Evolutionary conservation across 164 flowering plant species (phyloP).

Genomic region (grape (Vitis vinifera)): DNA sequence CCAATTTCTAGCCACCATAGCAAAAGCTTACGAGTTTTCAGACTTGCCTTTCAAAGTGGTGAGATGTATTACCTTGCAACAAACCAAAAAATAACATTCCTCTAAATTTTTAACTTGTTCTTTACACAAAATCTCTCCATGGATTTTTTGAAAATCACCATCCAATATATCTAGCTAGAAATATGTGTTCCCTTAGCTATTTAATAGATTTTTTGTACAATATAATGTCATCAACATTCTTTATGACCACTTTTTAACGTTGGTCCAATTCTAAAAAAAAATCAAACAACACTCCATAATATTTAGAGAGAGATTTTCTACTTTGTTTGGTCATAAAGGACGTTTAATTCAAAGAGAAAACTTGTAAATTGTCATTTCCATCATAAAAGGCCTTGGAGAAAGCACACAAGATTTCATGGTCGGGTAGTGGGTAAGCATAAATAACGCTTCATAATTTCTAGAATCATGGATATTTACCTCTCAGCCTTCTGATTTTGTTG

Average conservation of each 20-base stretch:
- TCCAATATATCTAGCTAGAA: constrained; percentile 8
- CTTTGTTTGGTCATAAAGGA: constrained; percentile 1
- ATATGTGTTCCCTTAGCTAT: constrained; percentile 1
- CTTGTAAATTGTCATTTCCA: constrained; percentile 5
- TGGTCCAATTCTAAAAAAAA: constrained; percentile 7
- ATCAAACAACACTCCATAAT: constrained; percentile 2
- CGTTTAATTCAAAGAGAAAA: background rate
- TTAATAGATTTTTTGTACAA: background rate
- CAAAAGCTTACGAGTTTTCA: background rate
- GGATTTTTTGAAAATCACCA: constrained; percentile 4
- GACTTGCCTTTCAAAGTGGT: background rate
- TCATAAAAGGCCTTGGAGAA: constrained; percentile 3
- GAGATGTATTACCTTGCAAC: background rate
- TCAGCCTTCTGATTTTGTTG: constrained; percentile 3
- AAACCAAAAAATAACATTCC: constrained; percentile 1
- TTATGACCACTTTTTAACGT: constrained; percentile 6
- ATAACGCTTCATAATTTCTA: no score
- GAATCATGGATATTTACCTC: constrained; percentile 1
- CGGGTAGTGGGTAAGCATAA: background rate
- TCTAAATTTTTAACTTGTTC: constrained; percentile 3
- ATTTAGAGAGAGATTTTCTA: background rate
- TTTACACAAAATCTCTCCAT: constrained; percentile 3
- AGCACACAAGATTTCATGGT: background rate
- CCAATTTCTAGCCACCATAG: background rate
- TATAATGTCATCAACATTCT: background rate